phyloP scores from a whole-genome alignment of 108 stramenopile genomes.

The Pseudonitzschia delicatissima region DNA sequence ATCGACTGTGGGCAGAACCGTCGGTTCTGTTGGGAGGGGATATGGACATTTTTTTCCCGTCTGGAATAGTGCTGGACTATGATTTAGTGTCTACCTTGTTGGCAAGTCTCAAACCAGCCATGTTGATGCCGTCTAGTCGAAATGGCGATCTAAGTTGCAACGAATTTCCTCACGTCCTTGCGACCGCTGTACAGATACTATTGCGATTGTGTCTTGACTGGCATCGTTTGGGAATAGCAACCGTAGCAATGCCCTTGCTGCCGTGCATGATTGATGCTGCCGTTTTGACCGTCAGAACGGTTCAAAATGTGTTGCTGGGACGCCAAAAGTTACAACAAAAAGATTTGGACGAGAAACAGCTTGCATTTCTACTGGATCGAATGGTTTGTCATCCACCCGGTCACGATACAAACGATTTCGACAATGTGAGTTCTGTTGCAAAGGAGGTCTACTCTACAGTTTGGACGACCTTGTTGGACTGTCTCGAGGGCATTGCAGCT shows the following conservation, averaged over 20 bases:
- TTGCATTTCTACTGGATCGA: neutral
- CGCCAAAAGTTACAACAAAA: neutral
- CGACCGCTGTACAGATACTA: neutral
- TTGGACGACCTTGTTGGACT: conserved; percentile 8
- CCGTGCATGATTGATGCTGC: conserved; percentile 5
- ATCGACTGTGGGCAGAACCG: neutral
- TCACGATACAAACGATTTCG: neutral
- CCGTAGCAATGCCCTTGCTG: conserved; percentile 2
- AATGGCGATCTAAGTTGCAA: neutral
- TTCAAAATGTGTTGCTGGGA: neutral
- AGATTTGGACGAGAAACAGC: neutral
- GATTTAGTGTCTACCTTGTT: conserved; percentile 10
- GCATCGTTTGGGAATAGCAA: conserved; percentile 11
- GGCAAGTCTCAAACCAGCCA: conserved; percentile 6
- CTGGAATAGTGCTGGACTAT: neutral
- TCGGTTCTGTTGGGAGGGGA: neutral
- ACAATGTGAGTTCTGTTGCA: neutral
- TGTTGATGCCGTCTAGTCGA: neutral
- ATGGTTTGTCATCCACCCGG: conserved; percentile 2
- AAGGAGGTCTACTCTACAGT: neutral
- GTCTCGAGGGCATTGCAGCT: neutral
- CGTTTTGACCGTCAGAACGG: neutral
- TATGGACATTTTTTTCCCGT: conserved; percentile 2
- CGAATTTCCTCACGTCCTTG: neutral
- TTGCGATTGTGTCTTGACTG: conserved; percentile 8